Base-by-base conservation (phyloP, 768 basidiomycete genomes). In the Amanita fuliginea region DNA sequence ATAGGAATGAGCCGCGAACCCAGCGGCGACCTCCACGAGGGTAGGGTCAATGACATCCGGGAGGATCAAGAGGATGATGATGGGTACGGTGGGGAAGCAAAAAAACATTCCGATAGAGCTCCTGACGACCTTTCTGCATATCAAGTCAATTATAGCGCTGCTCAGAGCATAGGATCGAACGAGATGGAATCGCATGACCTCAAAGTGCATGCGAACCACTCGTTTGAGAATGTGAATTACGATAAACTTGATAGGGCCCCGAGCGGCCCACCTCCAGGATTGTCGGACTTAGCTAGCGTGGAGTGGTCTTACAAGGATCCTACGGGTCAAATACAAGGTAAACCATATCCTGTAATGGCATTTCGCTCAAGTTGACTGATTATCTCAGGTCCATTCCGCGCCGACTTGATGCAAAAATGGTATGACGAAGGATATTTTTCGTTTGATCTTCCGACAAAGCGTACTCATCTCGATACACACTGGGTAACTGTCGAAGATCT, bases 221-320 rank as follows among this genome's bases (percentile, higher is more conserved):
- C 40, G 36, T 48, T 52, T 21, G 54, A 52, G n/a, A 47, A 56
- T 34, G 47, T 54, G 16, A 13, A 50, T 33, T 26, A 43, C 39
- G 43, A 16, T 26, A 21, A 32, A 43, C n/a, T 21, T 19, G 49
- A 44, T 33, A 46, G 57, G 39, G 49, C 52, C 39, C 34, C 34
- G 16, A 57, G 52, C 34, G 52, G 53, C 46, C 48, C 55, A 6
- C 41, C 49, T 16, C 73, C 75, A 46, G 74, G 72, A 43, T 56
- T 74, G 35, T 53, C 64, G 40, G 83, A 85, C 66, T 69, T 77
- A 28, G 71, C 75, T 24, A 73, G 64, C 54, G 64, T 93, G 18
- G 81, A 89, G 61, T 97, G 93, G 93, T 86, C 81, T 19, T 97
- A 97, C 64, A 77, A 91, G 44, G 93, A 97, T 61, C 92, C 91